Evolutionary conservation across 208 protist genomes (phyloP).

Genomic region (Strigomonas galati): DNA sequence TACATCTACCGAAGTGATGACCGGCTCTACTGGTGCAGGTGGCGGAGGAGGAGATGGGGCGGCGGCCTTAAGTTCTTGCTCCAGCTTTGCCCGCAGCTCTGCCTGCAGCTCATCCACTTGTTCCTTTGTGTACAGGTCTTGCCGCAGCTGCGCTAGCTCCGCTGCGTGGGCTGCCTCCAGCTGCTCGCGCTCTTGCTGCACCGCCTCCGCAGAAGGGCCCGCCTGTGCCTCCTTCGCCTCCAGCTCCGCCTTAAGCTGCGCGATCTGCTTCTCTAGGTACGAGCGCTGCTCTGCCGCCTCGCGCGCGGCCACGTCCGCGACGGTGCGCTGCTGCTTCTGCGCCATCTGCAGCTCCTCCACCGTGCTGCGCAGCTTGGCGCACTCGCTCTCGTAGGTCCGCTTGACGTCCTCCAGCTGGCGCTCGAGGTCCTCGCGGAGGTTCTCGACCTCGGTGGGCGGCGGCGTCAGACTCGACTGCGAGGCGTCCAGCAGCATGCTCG

Average conservation of each 20-base stretch:
- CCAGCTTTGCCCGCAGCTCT: not conserved
- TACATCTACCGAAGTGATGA: too few relatives aligned
- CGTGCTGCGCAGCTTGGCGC: conserved; percentile 2
- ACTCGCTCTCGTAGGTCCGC: conserved; percentile 7
- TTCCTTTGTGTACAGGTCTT: conserved; percentile 11
- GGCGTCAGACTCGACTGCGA: conserved; percentile 6
- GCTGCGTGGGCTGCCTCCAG: conserved; percentile 16
- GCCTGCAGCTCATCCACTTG: conserved; percentile 6
- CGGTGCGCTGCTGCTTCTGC: not conserved
- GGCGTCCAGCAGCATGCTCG: conserved; percentile 4
- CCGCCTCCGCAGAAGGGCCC: conserved; percentile 15
- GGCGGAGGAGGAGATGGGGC: too few relatives aligned
- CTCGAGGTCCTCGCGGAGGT: not conserved
- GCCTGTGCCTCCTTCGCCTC: conserved; percentile 12
- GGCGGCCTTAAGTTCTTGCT: too few relatives aligned
- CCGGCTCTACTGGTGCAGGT: too few relatives aligned
- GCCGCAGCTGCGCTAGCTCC: conserved; percentile 8
- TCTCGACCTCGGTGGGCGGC: conserved; percentile 11
- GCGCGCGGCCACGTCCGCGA: not conserved
- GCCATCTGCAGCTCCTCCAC: conserved; percentile 8
- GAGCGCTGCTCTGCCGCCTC: not conserved
- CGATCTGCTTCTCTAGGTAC: not conserved
- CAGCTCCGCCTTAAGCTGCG: not conserved
- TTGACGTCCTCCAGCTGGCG: not conserved
- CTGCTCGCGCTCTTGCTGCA: conserved; percentile 20